Percentiles rank a stretch among this genome's conserved stretches.
Conservation (phyloP, 306 rosid species). For the Rubus idaeus region DNA sequence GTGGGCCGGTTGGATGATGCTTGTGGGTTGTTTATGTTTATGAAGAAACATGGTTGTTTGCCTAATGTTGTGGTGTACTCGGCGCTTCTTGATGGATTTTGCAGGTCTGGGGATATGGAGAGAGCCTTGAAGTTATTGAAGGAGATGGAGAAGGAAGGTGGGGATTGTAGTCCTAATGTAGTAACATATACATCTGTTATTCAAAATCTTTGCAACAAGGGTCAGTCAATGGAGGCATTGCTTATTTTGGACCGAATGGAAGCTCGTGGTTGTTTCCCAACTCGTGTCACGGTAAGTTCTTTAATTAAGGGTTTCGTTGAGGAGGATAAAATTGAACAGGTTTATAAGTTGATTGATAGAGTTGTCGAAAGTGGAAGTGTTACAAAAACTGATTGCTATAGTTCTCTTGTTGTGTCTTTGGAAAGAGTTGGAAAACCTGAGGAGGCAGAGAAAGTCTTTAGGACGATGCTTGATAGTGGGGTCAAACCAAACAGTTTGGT, state of each 20-base stretch:
- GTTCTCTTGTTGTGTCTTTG: constrained; percentile 64
- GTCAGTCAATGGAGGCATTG: constrained; percentile 55
- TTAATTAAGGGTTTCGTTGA: constrained; percentile 51
- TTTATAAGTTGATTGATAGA: constrained; percentile 53
- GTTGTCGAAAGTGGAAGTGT: constrained; percentile 49
- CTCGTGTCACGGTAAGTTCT: constrained; percentile 55
- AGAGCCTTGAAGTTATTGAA: constrained; percentile 60
- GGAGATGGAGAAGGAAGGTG: constrained; percentile 76
- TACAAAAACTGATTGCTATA: constrained; percentile 60
- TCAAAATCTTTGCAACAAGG: constrained; percentile 62
- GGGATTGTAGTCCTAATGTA: constrained; percentile 57
- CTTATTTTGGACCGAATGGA: constrained; percentile 68
- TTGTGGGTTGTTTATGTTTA: constrained; percentile 45
- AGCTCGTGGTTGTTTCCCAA: constrained; percentile 58
- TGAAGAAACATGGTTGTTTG: constrained; percentile 61
- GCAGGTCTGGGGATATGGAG: constrained; percentile 48
- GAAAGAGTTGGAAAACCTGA: constrained; percentile 40
- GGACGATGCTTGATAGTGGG: constrained; percentile 55
- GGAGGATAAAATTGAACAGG: constrained; percentile 56
- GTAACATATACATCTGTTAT: constrained; percentile 76
- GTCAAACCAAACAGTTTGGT: constrained; percentile 61
- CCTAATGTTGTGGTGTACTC: constrained; percentile 68
- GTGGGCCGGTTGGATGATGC: constrained; percentile 68
- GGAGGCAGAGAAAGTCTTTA: constrained; percentile 68
- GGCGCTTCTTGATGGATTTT: constrained; percentile 56